Evolutionary conservation across 352 stramenopile species (phyloP).

Genomic region (Phytophthora citricola): DNA sequence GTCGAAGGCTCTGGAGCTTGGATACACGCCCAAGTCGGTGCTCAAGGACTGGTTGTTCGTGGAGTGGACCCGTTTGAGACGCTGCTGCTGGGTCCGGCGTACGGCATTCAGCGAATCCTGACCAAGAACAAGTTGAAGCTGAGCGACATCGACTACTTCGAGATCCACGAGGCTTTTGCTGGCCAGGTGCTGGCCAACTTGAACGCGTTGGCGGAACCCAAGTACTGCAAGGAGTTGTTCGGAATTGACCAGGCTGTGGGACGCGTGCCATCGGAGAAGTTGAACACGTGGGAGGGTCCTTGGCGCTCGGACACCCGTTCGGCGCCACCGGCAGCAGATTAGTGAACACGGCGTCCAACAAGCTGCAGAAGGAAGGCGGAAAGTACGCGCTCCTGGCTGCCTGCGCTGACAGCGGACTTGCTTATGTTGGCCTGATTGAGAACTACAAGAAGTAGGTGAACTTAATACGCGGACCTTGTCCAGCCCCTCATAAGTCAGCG

Average conservation of each 20-base stretch:
- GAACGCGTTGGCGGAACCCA: constrained; percentile 93
- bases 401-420: constrained; percentile 97
- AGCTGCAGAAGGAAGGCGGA: constrained; percentile 95
- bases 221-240: constrained; percentile 97
- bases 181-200: constrained; percentile 98
- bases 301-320: constrained; percentile 98
- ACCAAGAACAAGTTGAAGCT: constrained; percentile 86
- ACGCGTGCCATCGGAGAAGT: constrained; percentile 93
- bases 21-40: constrained; percentile 95
- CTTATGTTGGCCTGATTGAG: constrained; percentile 96
- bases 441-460: constrained; percentile 63
- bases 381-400: constrained; percentile 97
- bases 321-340: constrained; percentile 96
- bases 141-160: constrained; percentile 98
- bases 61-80: constrained; percentile 96
- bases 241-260: constrained; percentile 91
- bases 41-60: constrained; percentile 97
- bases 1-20: constrained; percentile 94
- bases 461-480: constrained; percentile 15
- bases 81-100: constrained; percentile 95
- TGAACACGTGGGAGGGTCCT: constrained; percentile 98
- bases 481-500: constrained; percentile 8
- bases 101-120: constrained; percentile 91
- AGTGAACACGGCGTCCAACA: constrained; percentile 97
- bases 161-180: constrained; percentile 99